Evolutionary conservation across 768 basidiomycete genomes (phyloP), one percentile per base, ranked within the genome.

Genomic region (Russula foetens): DNA sequence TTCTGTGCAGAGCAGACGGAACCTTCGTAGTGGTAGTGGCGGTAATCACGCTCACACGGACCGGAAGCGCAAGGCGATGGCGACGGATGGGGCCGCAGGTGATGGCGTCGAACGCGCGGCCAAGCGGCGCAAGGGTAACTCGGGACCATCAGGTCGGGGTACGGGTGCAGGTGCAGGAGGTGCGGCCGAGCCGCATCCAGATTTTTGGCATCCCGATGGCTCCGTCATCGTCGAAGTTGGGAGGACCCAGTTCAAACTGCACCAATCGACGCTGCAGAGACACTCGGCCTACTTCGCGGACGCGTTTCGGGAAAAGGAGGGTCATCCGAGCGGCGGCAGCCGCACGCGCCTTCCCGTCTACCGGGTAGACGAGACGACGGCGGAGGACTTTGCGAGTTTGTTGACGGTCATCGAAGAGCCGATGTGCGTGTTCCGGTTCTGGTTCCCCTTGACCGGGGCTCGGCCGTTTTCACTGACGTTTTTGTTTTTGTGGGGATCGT

Each of bases 151-250:
- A 17, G 39, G 39, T 19, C 39, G 4, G 7, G 39, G 39, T 41
- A 7, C 7, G 14, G 15, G 39, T 11, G 35, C 9, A 11, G 14
- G 35, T 2, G 35, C 31, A 35, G 11, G 35, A 35, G 9, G 6
- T 19, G 23, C 1, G 1, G 38, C 9, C 24, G 31, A 1, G n/a
- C 33, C 41, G 4, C 68, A 69, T 50, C 53, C 56, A 0, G 56
- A 59, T 19, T 69, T 74, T 51, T 76, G 76, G 75, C 63, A 71
- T 26, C 67, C 69, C 23, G 75, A 75, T 56, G 76, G 75, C 1
- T 70, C 70, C 8, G 66, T 75, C 1, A 67, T 75, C 39, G 49
- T 79, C 9, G 70, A 74, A 47, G 60, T 75, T n/a, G 63, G 69
- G n/a, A 65, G 69, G 21, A 70, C 67, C 4, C 66, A 72, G 35